Conservation (phyloP, 345 rosid genomes). For the Eucalyptus urophylla region DNA sequence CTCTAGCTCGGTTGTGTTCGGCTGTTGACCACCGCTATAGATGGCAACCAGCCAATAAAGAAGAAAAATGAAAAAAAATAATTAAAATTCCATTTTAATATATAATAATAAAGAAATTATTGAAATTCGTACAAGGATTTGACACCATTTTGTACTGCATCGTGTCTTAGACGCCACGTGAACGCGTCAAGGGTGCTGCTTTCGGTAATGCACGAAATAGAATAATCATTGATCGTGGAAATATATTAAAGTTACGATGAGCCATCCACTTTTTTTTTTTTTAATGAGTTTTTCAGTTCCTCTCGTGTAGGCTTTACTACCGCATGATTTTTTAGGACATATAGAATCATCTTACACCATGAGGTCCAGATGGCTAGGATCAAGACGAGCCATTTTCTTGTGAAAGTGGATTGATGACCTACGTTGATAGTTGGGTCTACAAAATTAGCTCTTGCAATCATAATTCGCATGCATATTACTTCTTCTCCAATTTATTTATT, state of each 20-base stretch:
- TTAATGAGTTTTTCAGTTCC: not conserved
- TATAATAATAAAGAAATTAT: too few species aligned
- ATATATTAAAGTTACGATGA: not conserved
- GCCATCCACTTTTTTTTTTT: not conserved
- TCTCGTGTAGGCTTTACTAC: not conserved
- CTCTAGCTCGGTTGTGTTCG: too few species aligned
- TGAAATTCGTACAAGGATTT: too few species aligned
- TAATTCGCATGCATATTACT: not conserved
- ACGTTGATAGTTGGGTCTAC: too few species aligned
- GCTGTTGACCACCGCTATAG: too few species aligned
- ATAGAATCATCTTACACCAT: not conserved
- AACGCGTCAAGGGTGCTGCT: not conserved
- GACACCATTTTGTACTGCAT: too few species aligned
- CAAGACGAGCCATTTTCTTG: too few species aligned
- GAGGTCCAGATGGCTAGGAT: not conserved
- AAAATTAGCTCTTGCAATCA: too few species aligned
- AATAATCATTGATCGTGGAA: not conserved
- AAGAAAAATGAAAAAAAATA: too few species aligned
- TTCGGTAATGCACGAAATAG: not conserved
- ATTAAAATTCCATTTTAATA: too few species aligned
- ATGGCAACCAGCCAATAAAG: rapidly evolving
- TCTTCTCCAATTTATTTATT: not conserved
- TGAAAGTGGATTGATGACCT: too few species aligned
- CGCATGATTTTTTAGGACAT: not conserved
- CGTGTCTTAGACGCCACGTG: too few species aligned